phyloP scores from a whole-genome alignment of 2,329 filamentous ascomycete genomes.

The Sporothrix curviconia region DNA sequence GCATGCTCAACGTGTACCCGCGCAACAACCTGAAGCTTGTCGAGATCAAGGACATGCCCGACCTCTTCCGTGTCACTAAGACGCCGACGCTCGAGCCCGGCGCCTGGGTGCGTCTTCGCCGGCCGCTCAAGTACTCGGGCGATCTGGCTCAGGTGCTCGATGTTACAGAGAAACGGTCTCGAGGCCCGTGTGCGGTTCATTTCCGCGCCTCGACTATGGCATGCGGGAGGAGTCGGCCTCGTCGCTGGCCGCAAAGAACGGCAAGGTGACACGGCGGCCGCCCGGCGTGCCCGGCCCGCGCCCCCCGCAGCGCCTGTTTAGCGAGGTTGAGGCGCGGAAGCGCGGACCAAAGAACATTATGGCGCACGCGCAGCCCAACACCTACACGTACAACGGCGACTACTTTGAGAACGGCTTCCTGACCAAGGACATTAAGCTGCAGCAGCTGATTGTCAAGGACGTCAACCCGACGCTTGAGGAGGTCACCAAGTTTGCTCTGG shows the following conservation, averaged over 20 bases:
- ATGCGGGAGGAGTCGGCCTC: conserved; percentile 64
- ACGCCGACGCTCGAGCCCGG: conserved; percentile 78
- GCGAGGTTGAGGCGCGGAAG: conserved; percentile 86
- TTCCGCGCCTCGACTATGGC: conserved; percentile 85
- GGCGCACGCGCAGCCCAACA: conserved; percentile 69
- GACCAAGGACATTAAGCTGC: conserved; percentile 88
- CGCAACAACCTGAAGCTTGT: conserved; percentile 81
- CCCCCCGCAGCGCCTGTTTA: conserved; percentile 86
- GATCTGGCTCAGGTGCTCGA: conserved; percentile 90
- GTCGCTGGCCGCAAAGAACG: conserved; percentile 38
- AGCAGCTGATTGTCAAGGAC: conserved; percentile 75
- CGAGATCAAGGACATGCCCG: conserved; percentile 95
- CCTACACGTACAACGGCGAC: conserved; percentile 79
- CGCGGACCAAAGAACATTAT: conserved; percentile 60
- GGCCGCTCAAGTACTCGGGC: conserved; percentile 72
- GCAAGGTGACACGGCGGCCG: conserved; percentile 72
- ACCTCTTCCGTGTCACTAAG: conserved; percentile 84
- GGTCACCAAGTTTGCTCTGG: conserved; percentile 86
- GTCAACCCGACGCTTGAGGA: conserved; percentile 93
- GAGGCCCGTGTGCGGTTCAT: conserved; percentile 83
- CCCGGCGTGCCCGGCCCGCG: conserved; percentile 54
- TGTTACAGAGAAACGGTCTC: conserved; percentile 84
- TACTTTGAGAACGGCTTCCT: conserved; percentile 90
- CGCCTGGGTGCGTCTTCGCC: conserved; percentile 83
- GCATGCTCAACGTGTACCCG: conserved; percentile 83